Percentiles rank a stretch among this genome's conserved stretches.
These are phyloP conservation scores for Melampsora larici-populina DNA, from an alignment of 1,284 basidiomycete genomes.

Conservation along the genomic window DNA sequence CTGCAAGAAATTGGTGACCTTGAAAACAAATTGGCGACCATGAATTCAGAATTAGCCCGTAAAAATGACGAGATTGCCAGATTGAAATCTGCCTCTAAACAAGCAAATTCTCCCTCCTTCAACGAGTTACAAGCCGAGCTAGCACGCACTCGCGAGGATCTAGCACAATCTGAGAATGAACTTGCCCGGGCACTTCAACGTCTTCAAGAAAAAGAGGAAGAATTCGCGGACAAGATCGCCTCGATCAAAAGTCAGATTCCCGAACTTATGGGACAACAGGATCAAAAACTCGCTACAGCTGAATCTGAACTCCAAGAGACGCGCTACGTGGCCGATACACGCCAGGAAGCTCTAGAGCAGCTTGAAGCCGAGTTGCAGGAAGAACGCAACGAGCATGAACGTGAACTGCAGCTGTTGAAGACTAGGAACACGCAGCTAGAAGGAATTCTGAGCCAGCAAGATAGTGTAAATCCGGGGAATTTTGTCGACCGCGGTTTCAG, in stretches of 20 bases:
- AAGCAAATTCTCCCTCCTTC: conserved; percentile 5
- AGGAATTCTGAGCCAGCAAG: conserved; percentile 20
- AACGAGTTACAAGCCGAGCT: conserved; percentile 53
- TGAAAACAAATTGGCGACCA: conserved; percentile 55
- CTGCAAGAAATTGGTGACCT: conserved; percentile 56
- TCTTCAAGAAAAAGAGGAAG: neutral
- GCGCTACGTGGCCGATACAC: conserved; percentile 15
- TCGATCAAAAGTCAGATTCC: conserved; percentile 9
- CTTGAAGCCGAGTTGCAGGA: conserved; percentile 1
- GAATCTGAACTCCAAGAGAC: conserved; percentile 14
- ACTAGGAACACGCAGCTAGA: conserved; percentile 18
- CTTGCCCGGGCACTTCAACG: conserved; percentile 43
- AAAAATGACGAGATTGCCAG: conserved; percentile 51
- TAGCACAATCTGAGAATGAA: conserved; percentile 52
- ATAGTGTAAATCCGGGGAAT: conserved; percentile 4
- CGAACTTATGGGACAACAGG: conserved; percentile 20
- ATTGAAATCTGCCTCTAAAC: conserved; percentile 8
- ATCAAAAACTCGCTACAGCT: neutral
- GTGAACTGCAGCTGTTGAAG: neutral
- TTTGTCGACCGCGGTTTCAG: conserved; percentile 25
- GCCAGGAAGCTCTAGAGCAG: conserved; percentile 13
- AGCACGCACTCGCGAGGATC: conserved; percentile 45
- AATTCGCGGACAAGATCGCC: conserved; percentile 5
- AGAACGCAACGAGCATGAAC: neutral
- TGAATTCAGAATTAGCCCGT: conserved; percentile 56